Evolutionary conservation across 179 eudicot genomes (phyloP).

Genomic region (Gypsophila paniculata): DNA sequence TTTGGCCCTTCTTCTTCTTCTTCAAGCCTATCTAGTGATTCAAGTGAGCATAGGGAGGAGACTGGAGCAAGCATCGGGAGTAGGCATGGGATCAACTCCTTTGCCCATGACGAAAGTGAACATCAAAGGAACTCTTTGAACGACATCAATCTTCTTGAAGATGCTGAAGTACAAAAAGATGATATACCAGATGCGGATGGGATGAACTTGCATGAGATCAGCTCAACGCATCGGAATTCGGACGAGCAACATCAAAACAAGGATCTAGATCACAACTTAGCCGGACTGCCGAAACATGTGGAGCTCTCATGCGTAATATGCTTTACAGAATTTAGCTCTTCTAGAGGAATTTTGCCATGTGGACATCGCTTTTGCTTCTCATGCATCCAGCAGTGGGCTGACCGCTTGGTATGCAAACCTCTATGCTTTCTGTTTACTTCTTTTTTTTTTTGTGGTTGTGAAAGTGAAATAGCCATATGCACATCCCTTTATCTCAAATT

Average conservation of each 20-base stretch:
- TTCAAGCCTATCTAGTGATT: constrained; percentile 23
- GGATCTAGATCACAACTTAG: constrained; percentile 21
- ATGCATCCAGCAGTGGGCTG: constrained; percentile 91
- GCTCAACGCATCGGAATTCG: constrained; percentile 20
- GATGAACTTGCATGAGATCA: constrained; percentile 22
- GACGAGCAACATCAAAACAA: constrained; percentile 17
- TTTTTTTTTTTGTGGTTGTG: too few relatives aligned
- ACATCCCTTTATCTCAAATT: too few relatives aligned
- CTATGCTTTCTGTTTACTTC: constrained; percentile 7
- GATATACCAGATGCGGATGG: constrained; percentile 23
- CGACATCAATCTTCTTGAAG: constrained; percentile 18
- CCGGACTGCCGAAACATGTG: constrained; percentile 29
- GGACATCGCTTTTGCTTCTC: constrained; percentile 93
- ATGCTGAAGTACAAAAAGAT: constrained; percentile 17
- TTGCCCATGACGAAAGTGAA: constrained; percentile 20
- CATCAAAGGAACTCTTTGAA: constrained; percentile 21
- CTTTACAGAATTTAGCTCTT: constrained; percentile 68
- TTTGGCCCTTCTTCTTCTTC: constrained; percentile 17
- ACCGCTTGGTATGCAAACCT: constrained; percentile 47
- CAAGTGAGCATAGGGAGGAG: constrained; percentile 25
- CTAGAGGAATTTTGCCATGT: constrained; percentile 79
- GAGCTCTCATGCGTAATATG: constrained; percentile 83
- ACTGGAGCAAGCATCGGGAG: constrained; percentile 21
- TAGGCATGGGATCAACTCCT: constrained; percentile 11
- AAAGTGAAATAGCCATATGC: not conserved